phyloP scores from a whole-genome alignment of 1,139 yeast species.

The Taphrina populina region DNA sequence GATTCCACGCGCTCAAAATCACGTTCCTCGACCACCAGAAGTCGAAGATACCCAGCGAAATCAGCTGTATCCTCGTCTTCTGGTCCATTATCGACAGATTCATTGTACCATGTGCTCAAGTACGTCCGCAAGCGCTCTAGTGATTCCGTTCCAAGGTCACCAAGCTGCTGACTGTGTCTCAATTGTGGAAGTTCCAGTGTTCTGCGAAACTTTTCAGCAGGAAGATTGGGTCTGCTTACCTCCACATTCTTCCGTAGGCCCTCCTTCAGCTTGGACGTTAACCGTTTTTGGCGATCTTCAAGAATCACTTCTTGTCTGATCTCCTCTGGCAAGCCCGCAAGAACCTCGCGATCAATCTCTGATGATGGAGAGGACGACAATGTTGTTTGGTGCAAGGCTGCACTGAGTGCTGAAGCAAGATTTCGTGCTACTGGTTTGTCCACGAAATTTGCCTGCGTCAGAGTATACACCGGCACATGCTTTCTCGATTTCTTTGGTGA shows the following conservation, averaged over 20 bases:
- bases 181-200: neutral
- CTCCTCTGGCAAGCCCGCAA: slow-evolving; percentile 13
- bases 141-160: slow-evolving; percentile 9
- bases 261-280: neutral
- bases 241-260: neutral
- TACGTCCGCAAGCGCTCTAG: neutral
- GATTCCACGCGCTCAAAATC: slow-evolving; percentile 37
- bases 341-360: slow-evolving; percentile 20
- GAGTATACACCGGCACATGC: neutral
- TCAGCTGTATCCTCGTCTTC: slow-evolving; percentile 55
- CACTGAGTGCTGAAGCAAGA: neutral
- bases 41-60: slow-evolving; percentile 40
- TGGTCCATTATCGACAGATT: slow-evolving; percentile 52
- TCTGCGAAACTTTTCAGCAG: neutral
- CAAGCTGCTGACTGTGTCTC: neutral
- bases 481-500: slow-evolving; percentile 7
- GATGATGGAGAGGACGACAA: slow-evolving; percentile 15
- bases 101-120: slow-evolving; percentile 9
- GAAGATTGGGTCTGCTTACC: neutral
- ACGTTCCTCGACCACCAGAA: slow-evolving; percentile 29
- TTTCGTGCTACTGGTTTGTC: slow-evolving; percentile 23
- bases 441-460: slow-evolving; percentile 22
- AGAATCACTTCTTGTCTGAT: slow-evolving; percentile 8
- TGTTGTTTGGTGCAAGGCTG: neutral
- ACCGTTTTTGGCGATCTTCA: neutral